Evolutionary conservation across 768 basidiomycete species (phyloP), one percentile per base, ranked within the genome.

Genomic region (Artomyces pyxidatus): DNA sequence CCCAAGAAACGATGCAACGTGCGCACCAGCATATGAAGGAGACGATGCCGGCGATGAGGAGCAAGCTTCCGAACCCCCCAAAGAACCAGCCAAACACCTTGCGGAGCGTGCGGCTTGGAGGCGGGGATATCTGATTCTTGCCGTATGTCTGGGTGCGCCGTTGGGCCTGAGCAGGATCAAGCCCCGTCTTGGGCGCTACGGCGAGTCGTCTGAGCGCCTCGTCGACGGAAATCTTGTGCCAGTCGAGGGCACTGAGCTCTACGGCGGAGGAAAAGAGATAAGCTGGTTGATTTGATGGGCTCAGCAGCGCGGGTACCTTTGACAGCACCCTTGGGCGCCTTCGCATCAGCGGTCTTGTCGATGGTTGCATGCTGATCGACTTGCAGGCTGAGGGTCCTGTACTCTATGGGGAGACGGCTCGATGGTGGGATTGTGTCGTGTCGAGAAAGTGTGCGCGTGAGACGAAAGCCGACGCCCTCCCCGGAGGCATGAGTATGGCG

Each of bases 11-110:
- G 27, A 46, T 12, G 16, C 30, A 45, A 35, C 16, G 19, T 4
- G 25, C 59, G 28, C 45, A 71, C 71, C 69, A 78, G 3, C 77
- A 70, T 45, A 80, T 61, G 62, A 80, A 81, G 55, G 74, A 78
- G 16, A 80, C 61, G 32, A 81, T 69, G 30, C 71, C 70, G 25
- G 73, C 78, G 17, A 56, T 63, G 9, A 71, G 58, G 10, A 76
- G 58, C 32, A 74, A 62, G 52, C 65, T 68, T 4, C 71, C 70
- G 52, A 81, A 76, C 0, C 79, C 76, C 26, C 78, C 76, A 53
- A 81, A 72, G 10, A 79, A 54, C 65, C 76, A 81, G 10, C 67
- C 70, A 16, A 77, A 54, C 26, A 76, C 58, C 64, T 78, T 80
- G 38, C 64, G 64, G 37, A 57, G 59, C 45, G 59, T 61, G 52